Percentiles rank a stretch among this genome's conserved stretches.
phyloP scores from a whole-genome alignment of 2,329 filamentous ascomycete genomes.

The Venturia asperata region DNA sequence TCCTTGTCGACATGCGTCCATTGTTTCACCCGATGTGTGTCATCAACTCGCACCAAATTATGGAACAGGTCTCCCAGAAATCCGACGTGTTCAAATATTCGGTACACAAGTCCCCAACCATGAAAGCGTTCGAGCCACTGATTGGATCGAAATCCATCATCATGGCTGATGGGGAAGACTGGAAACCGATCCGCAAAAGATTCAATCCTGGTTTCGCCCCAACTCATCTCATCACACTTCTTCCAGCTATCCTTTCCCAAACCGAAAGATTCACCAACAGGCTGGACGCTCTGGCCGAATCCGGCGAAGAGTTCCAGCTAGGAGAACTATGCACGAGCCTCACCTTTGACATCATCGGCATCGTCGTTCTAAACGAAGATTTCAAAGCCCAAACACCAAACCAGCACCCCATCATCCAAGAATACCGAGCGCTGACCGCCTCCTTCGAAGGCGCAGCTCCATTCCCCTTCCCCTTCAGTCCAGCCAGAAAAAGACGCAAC shows the following conservation, averaged over 20 bases:
- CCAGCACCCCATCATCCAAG: constrained; percentile 13
- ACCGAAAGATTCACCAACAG: constrained; percentile 16
- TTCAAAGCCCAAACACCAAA: constrained; percentile 18
- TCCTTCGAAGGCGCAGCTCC: not conserved
- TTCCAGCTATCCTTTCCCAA: constrained; percentile 17
- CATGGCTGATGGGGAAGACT: constrained; percentile 21
- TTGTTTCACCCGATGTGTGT: constrained; percentile 25
- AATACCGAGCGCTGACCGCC: constrained; percentile 5
- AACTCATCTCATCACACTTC: constrained; percentile 16
- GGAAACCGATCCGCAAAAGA: constrained; percentile 22
- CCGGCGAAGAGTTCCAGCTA: constrained; percentile 19
- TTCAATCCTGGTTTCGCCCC: constrained; percentile 23
- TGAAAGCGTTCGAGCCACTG: constrained; percentile 24
- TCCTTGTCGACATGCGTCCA: constrained; percentile 31
- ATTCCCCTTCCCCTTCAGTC: not conserved
- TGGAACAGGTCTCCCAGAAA: constrained; percentile 29
- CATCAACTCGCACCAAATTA: constrained; percentile 29
- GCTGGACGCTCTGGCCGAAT: constrained; percentile 13
- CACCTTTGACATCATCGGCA: constrained; percentile 21
- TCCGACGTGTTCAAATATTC: constrained; percentile 29
- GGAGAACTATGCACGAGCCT: constrained; percentile 14
- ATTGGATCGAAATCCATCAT: constrained; percentile 30
- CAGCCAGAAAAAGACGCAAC: not conserved
- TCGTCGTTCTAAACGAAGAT: constrained; percentile 19
- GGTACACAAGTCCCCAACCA: constrained; percentile 30